Conservation (phyloP, 1,284 basidiomycete species). For the Cerrena zonata region DNA sequence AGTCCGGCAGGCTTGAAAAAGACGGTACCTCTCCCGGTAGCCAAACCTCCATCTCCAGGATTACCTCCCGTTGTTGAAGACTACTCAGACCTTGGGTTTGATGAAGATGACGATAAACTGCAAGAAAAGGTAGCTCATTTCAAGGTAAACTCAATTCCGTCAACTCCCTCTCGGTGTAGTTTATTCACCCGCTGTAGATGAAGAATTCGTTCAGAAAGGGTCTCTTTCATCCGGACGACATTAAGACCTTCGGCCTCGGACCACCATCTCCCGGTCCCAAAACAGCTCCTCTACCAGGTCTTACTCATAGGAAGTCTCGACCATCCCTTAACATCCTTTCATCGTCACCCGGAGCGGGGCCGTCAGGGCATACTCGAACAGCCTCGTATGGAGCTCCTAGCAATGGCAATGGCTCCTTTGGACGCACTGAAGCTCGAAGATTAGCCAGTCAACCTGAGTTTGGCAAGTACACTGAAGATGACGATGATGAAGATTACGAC, state of each 20-base stretch:
- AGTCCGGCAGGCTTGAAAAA: conserved; percentile 52
- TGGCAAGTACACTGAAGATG: conserved; percentile 78
- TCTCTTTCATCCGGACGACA: conserved; percentile 83
- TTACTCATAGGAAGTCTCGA: conserved; percentile 42
- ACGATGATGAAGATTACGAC: conserved; percentile 80
- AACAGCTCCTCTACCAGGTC: conserved; percentile 56
- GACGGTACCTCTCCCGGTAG: conserved; percentile 39
- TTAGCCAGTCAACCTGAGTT: conserved; percentile 56
- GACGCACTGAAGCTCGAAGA: conserved; percentile 53
- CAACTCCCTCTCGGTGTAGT: background rate
- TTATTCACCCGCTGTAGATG: conserved; percentile 36
- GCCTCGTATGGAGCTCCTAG: conserved; percentile 47
- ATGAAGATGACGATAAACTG: conserved; percentile 68
- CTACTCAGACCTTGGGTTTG: conserved; percentile 78
- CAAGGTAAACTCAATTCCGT: conserved; percentile 45
- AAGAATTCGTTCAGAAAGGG: conserved; percentile 67
- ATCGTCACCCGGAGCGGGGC: conserved; percentile 13
- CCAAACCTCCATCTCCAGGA: conserved; percentile 52
- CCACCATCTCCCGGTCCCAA: conserved; percentile 47
- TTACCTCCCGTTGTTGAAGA: conserved; percentile 76
- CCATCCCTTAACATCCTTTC: conserved; percentile 39
- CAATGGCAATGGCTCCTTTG: conserved; percentile 46
- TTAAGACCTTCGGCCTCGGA: conserved; percentile 61
- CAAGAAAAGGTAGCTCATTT: conserved; percentile 76
- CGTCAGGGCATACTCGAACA: conserved; percentile 36